phyloP scores from a whole-genome alignment of 148 eudicot species.

The Cornus suecica region DNA sequence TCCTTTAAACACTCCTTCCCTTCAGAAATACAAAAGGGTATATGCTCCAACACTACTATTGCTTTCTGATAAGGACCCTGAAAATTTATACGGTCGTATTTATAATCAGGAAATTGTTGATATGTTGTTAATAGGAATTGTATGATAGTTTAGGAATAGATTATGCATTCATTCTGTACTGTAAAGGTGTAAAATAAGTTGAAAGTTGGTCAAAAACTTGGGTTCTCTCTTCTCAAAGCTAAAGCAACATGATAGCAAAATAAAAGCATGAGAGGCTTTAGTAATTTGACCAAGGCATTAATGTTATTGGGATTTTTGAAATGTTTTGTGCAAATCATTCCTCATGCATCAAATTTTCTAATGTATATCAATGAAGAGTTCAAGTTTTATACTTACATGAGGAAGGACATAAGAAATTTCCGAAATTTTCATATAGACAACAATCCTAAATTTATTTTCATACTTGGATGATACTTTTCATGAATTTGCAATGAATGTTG shows the following conservation, averaged over 20 bases:
- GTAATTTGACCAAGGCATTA: too few species aligned
- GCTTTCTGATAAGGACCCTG: too few species aligned
- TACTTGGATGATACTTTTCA: background rate
- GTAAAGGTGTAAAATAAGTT: too few species aligned
- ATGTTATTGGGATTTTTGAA: too few species aligned
- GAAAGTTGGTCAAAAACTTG: background rate
- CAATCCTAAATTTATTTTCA: background rate
- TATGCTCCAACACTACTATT: background rate
- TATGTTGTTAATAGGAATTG: background rate
- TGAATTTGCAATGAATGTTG: constrained; percentile 5
- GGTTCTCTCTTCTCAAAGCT: too few species aligned
- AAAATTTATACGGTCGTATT: background rate
- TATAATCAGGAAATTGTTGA: background rate
- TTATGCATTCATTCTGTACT: background rate
- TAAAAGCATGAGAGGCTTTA: too few species aligned
- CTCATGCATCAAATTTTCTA: too few species aligned
- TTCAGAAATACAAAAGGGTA: constrained; percentile 99
- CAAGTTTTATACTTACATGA: too few species aligned
- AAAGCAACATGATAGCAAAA: too few species aligned
- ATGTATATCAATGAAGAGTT: too few species aligned
- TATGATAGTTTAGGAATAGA: background rate
- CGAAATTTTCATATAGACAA: too few species aligned
- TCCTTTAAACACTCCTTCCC: constrained; percentile 86
- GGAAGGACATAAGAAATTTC: background rate
- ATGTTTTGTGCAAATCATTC: too few species aligned